phyloP scores from a whole-genome alignment of 2,329 filamentous ascomycete species.

The Pseudogymnoascus sp. region DNA sequence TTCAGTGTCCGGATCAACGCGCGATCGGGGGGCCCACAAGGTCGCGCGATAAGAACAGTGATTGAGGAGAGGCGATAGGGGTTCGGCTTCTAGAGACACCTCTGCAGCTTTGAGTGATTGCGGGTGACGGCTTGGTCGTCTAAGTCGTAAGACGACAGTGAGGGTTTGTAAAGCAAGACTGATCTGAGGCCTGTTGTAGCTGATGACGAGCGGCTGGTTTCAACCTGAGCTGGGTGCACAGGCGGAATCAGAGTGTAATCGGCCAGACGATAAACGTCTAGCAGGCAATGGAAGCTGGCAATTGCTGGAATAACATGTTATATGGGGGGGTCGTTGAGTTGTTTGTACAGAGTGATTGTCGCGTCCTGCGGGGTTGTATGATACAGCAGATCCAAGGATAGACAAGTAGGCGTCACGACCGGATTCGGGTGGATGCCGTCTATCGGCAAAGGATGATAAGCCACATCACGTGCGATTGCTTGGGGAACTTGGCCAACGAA shows the following conservation, averaged over 20 bases:
- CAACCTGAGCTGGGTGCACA: conserved; percentile 37
- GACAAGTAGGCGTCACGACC: conserved; percentile 5
- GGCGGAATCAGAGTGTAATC: conserved; percentile 31
- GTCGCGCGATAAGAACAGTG: not conserved
- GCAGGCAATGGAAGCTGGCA: conserved; percentile 25
- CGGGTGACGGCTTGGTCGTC: conserved; percentile 14
- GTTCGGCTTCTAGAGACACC: not conserved
- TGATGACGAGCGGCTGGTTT: conserved; percentile 35
- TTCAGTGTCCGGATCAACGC: not conserved
- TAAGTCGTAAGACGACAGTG: conserved; percentile 12
- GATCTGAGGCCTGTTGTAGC: conserved; percentile 29
- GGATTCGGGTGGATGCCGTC: conserved; percentile 7
- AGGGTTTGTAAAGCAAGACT: conserved; percentile 1
- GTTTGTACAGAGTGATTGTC: conserved; percentile 17
- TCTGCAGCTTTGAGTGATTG: not conserved
- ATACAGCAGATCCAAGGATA: conserved; percentile 9
- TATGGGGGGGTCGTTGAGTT: conserved; percentile 13
- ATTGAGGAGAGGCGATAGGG: not conserved
- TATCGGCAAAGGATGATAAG: conserved; percentile 5
- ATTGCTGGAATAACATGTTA: conserved; percentile 14
- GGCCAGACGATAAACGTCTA: conserved; percentile 37
- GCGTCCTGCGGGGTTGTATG: conserved; percentile 10
- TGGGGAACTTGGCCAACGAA: not conserved
- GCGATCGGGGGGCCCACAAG: not conserved
- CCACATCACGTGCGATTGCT: not conserved